Percentiles rank a stretch among this genome's conserved stretches.
Evolutionary conservation across 129 eudicot species (phyloP).

Genomic region (Flaveria robusta): DNA sequence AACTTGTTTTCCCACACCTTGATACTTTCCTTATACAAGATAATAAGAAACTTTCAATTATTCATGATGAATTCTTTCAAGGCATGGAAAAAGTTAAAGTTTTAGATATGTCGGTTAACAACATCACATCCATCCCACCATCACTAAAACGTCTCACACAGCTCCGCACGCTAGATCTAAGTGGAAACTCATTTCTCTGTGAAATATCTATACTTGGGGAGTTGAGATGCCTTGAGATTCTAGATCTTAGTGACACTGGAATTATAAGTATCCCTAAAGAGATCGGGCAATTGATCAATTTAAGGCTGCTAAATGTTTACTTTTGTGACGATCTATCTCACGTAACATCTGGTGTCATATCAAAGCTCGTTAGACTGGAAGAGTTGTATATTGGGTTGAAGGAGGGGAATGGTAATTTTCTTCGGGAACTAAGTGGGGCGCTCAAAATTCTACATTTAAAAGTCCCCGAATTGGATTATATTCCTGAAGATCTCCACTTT

Average conservation of each 20-base stretch:
- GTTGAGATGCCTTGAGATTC: conserved; percentile 21
- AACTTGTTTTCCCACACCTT: background rate
- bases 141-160: conserved; percentile 13
- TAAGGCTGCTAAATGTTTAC: background rate
- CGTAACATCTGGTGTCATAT: conserved; percentile 20
- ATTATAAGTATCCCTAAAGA: conserved; percentile 11
- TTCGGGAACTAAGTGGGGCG: background rate
- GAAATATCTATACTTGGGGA: conserved; percentile 21
- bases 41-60: background rate
- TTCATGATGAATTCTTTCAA: background rate
- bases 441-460: background rate
- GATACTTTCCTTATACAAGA: background rate
- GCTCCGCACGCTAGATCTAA: conserved; percentile 5
- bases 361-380: background rate
- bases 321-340: background rate
- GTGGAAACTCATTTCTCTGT: background rate
- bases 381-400: background rate
- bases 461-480: background rate
- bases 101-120: background rate
- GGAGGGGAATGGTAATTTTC: background rate
- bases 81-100: conserved; percentile 23
- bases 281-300: conserved; percentile 13
- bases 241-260: background rate
- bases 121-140: background rate
- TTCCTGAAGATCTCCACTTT: background rate